Evolutionary conservation across 805 yeast species (phyloP).

Genomic region (Spencermartinsiella europaea): DNA sequence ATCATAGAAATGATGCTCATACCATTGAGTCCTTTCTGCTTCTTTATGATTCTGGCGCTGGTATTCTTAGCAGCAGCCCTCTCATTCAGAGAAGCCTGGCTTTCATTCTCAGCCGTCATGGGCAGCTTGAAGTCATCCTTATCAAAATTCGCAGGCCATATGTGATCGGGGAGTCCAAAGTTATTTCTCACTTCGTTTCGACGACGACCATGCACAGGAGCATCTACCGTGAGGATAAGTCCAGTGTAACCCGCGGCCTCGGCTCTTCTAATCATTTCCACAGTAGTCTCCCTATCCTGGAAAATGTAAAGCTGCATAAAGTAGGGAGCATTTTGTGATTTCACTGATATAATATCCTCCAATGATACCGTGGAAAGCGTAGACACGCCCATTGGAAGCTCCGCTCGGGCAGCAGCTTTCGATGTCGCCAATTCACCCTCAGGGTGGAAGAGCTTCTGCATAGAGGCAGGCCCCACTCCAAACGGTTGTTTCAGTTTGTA

Average conservation of each 20-base stretch:
- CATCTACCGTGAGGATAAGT: constrained; percentile 52
- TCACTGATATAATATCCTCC: constrained; percentile 3
- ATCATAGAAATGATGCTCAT: too few species aligned
- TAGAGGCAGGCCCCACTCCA: constrained; percentile 31
- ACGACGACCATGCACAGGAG: constrained; percentile 49
- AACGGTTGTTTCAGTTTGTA: constrained; percentile 22
- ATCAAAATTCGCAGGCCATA: constrained; percentile 26
- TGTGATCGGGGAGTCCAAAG: constrained; percentile 28
- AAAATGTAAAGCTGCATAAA: constrained; percentile 25
- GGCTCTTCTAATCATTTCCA: constrained; percentile 22
- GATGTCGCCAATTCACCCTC: constrained; percentile 29
- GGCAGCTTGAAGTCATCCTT: constrained; percentile 21
- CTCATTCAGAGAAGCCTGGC: constrained; percentile 2
- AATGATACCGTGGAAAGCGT: constrained; percentile 2
- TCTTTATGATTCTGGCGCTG: not conserved
- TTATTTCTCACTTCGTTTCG: constrained; percentile 39
- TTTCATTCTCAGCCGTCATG: constrained; percentile 15
- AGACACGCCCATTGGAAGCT: constrained; percentile 4
- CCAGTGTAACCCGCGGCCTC: constrained; percentile 37
- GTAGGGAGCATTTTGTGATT: constrained; percentile 9
- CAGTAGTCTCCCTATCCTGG: constrained; percentile 21
- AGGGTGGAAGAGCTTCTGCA: constrained; percentile 26
- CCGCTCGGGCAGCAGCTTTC: constrained; percentile 24
- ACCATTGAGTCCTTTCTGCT: not conserved
- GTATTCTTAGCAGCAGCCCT: not conserved